Base-by-base conservation (phyloP, 1,139 yeast genomes). In the Tardiomyces depauwii region DNA sequence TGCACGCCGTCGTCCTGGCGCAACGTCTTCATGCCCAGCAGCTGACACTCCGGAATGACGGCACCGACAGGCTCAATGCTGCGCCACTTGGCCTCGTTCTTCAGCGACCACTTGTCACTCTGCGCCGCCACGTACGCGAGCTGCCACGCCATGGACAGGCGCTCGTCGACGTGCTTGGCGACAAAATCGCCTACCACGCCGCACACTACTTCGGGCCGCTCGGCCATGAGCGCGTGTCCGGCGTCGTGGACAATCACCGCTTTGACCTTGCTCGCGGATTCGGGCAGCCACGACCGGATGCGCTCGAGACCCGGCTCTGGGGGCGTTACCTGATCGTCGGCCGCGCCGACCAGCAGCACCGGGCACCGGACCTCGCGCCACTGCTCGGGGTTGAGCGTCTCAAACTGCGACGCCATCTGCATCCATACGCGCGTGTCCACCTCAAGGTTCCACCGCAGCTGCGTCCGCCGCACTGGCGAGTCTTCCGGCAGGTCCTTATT, bases 61-160 rank as follows among this genome's bases (percentile, higher is more conserved):
- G 50, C 42, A 52, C 65, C 36, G 74, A 80, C 68, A 0, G 80
- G 71, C 45, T 71, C 70, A 3, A 79, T 69, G 40, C 71, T 66
- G 57, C 73, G 70, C 93, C 93, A 83, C 59, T 83, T 83, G 49
- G 69, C 71, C 58, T 81, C 85, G 57, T 83, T 83, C 60, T 83
- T 83, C 51, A 83, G 64, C 28, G 88, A 85, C 91, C 91, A 83
- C 61, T 83, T 83, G 47, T 75, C 72, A 1, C 85, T 85, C 55
- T 80, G 77, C 11, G 63, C 53, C 1, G 71, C 70, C 28, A 65
- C 47, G 18, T 75, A 68, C 45, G 73, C 71, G 45, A 80, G 67
- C 45, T 79, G 84, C 85, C 84, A 80, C 2, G 80, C 75, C 4
- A 80, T 76, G 4, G 80, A 73, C 41, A 80, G 67, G 52, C 76